Evolutionary conservation across 306 rosid genomes (phyloP).

Genomic region (Casuarina cunninghamiana): DNA sequence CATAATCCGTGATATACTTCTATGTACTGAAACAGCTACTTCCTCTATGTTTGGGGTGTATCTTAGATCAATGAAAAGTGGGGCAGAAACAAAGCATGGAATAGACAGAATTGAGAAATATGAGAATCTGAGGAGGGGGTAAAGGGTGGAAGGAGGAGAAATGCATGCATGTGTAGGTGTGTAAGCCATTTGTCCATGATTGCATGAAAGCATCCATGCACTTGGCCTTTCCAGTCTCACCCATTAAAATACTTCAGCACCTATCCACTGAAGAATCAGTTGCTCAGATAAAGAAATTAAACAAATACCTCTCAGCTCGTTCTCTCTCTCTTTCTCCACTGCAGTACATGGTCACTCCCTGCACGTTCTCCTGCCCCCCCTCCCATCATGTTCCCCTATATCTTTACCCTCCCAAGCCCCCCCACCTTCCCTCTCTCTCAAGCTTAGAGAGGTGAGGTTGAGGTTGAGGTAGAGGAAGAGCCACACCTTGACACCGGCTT

Average conservation of each 20-base stretch:
- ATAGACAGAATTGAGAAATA: not conserved
- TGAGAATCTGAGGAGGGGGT: not conserved
- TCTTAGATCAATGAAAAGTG: not conserved
- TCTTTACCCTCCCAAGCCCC: not conserved
- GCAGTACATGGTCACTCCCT: constrained; percentile 25
- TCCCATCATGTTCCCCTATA: constrained; percentile 11
- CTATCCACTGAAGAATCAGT: not conserved
- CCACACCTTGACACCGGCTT: too few species aligned
- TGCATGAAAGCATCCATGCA: constrained; percentile 15
- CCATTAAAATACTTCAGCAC: not conserved
- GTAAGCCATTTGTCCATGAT: constrained; percentile 8
- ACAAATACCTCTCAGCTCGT: not conserved
- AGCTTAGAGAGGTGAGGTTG: constrained; percentile 9
- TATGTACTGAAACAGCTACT: too few species aligned
- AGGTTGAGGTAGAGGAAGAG: not conserved
- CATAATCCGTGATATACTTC: too few species aligned
- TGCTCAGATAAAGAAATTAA: not conserved
- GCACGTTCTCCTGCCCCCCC: constrained; percentile 45
- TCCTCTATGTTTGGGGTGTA: too few species aligned
- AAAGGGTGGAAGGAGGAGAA: not conserved
- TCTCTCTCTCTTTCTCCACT: not conserved
- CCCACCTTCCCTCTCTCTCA: constrained; percentile 16
- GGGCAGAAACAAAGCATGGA: not conserved
- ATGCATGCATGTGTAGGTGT: not conserved
- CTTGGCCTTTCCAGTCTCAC: not conserved